Base-by-base conservation (phyloP, 176 grass and related monocot genomes). In the Aechmea fasciata region DNA sequence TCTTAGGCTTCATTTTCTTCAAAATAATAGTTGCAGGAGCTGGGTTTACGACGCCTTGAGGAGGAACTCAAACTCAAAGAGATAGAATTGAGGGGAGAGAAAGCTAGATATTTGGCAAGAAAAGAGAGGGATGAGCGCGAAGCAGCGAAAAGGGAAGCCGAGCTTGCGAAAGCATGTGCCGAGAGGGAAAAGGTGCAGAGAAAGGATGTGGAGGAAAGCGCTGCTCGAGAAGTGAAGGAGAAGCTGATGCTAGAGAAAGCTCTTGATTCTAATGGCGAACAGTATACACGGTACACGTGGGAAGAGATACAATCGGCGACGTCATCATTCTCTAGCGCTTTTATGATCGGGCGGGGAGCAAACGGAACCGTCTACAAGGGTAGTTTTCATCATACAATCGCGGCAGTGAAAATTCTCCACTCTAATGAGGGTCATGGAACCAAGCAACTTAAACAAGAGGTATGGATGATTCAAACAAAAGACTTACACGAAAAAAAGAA, bases 381-480 rank as follows among this genome's bases (percentile, higher is more conserved):
- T 33, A 87, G 74, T 57, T 80, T 97, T 76, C 71, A 89, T 63
- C 89, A 92, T 15, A 87, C 78, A 14, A 49, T 77, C 78, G 94
- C 87, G 17, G 89, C 94, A 9, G 85, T 92, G 64, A 97, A 97
- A 85, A 66, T 92, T 50, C 84, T 97, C 54, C 77, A 85, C 77
- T 87, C 84, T 57, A 66, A 81, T 2, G 77, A 90, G 51, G 75
- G 72, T 62, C 25, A 59, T 52, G 69, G 80, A 69, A 80, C 67
- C 52, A 85, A 87, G 71, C 89, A 97, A 75, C 84, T 97, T 66
- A 81, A 83, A 53, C 89, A 85, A 84, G 94, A 92, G 93, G 89
- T 96, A 82, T n/a, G 52, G 11, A 49, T 48, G 22, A 69, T 62
- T 23, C 53, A 18, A 18, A 22, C 9, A 2, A 61, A 48, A 18